Conservation (phyloP, 768 basidiomycete species). For the Suillus brevipes region DNA sequence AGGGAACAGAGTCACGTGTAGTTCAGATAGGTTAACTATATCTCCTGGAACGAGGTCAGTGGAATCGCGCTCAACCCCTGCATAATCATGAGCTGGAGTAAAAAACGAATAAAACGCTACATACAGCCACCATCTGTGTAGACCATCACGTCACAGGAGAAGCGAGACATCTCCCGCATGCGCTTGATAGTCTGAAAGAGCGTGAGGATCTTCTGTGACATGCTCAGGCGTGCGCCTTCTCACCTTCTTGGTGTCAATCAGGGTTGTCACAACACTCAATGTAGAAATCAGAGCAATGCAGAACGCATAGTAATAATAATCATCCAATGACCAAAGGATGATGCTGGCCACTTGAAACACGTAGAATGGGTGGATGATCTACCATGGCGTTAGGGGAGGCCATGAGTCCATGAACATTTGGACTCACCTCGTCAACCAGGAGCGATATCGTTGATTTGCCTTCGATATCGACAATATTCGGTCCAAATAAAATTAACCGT, state of each 20-base stretch:
- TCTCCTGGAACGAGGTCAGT: conserved; percentile 87
- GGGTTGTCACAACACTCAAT: conserved; percentile 79
- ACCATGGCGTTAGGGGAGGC: conserved; percentile 9
- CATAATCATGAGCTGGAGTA: conserved; percentile 7
- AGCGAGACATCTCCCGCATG: conserved; percentile 96
- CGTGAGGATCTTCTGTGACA: conserved; percentile 7
- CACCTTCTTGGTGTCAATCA: conserved; percentile 91
- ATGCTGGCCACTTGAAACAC: conserved; percentile 98
- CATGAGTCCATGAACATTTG: not conserved
- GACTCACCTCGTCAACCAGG: conserved; percentile 82
- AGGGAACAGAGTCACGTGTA: conserved; percentile 73
- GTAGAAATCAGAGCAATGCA: conserved; percentile 92
- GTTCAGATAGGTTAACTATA: conserved; percentile 82
- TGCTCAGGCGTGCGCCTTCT: conserved; percentile 13
- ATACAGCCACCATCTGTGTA: conserved; percentile 71
- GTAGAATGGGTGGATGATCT: conserved; percentile 97
- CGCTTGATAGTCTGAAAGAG: conserved; percentile 73
- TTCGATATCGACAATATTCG: conserved; percentile 87
- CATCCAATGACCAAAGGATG: conserved; percentile 89
- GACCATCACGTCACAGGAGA: conserved; percentile 74
- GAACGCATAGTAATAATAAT: conserved; percentile 97
- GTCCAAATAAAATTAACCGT: conserved; percentile 73
- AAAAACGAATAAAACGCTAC: conserved; percentile 25
- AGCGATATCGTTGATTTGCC: conserved; percentile 78
- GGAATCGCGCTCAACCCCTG: conserved; percentile 76